A percentile compares a stretch with the other conserved stretches of the same genome.
Conservation (phyloP, 78 protist genomes). For the Anaeramoeba flamelloides region DNA sequence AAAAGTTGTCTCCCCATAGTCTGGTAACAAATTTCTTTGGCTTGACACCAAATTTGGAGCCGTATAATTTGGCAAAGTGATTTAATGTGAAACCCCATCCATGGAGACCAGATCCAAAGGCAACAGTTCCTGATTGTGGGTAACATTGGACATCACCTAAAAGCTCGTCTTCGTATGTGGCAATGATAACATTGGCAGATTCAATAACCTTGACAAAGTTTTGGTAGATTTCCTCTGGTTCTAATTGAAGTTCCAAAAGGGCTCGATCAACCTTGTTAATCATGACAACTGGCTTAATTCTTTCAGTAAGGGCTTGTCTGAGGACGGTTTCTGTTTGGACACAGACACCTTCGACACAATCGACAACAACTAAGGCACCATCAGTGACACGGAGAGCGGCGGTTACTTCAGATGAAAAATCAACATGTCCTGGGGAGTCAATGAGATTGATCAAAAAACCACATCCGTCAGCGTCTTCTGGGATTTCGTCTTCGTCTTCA, state of each 20-base stretch:
- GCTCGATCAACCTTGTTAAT: conserved; percentile 97
- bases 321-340: conserved; percentile 99
- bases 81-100: conserved; percentile 96
- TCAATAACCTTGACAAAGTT: conserved; percentile 41
- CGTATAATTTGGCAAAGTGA: conserved; percentile 71
- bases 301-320: conserved; percentile 96
- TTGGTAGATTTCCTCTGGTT: conserved; percentile 74
- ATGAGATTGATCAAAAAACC: conserved; percentile 86
- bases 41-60: conserved; percentile 46
- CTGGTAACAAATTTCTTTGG: conserved; percentile 49
- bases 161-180: conserved; percentile 52
- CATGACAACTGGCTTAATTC: conserved; percentile 90
- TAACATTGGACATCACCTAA: conserved; percentile 74
- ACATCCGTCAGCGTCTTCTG: conserved; percentile 8
- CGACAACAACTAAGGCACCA: conserved; percentile 99
- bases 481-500: conserved; percentile 26
- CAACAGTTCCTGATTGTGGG: conserved; percentile 77
- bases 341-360: conserved; percentile 95
- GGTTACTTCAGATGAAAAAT: conserved; percentile 79
- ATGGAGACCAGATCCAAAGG: conserved; percentile 92
- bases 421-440: conserved; percentile 94
- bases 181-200: conserved; percentile 57
- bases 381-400: conserved; percentile 99
- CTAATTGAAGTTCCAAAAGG: conserved; percentile 65
- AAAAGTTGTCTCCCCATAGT: conserved; percentile 98